Base-by-base conservation (phyloP, 768 basidiomycete species). In the Leccinum broughii region DNA sequence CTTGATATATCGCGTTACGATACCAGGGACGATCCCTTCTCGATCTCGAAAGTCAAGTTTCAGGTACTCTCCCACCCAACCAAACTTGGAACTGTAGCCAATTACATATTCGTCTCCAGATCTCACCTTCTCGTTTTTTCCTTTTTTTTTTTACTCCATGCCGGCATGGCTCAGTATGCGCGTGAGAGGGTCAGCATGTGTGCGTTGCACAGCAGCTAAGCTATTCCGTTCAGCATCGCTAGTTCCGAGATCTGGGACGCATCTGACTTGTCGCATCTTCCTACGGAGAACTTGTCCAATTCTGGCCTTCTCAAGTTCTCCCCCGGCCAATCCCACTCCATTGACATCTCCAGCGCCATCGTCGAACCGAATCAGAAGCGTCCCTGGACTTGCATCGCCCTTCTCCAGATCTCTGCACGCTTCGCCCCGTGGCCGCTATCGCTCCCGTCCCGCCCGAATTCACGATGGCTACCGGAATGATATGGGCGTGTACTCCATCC, bases 11-110 rank as follows among this genome's bases (percentile, higher is more conserved):
- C 61, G 50, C 41, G 32, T 74, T 74, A 74, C 72, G 72, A 57
- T 68, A 74, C 66, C 66, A 74, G 74, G 74, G 72, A 69, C 74
- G 72, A 74, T 74, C 74, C 67, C 62, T 62, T 70, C 72, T 74
- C 70, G 72, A 75, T 72, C 72, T 72, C 62, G 66, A 74, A 70
- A 70, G 66, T 63, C 70, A 72, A 64, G 70, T 69, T 68, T 69
- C 72, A 73, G 74, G 72, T 72, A 71, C 74, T 68, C 68, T 69
- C 68, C 69, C 68, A 69, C 68, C 61, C 63, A 61, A 0, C 68
- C 68, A 34, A 70, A 64, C 62, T 57, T 4, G 66, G 68, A 49
- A 49, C 66, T 61, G 69, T 72, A 71, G 56, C 69, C 69, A 59
- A 59, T 68, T 70, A 58, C 57, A 59, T 28, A 28, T 46, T 46